Evolutionary conservation across 2,329 filamentous ascomycete genomes (phyloP).

Genomic region (Botrytis fragariae): DNA sequence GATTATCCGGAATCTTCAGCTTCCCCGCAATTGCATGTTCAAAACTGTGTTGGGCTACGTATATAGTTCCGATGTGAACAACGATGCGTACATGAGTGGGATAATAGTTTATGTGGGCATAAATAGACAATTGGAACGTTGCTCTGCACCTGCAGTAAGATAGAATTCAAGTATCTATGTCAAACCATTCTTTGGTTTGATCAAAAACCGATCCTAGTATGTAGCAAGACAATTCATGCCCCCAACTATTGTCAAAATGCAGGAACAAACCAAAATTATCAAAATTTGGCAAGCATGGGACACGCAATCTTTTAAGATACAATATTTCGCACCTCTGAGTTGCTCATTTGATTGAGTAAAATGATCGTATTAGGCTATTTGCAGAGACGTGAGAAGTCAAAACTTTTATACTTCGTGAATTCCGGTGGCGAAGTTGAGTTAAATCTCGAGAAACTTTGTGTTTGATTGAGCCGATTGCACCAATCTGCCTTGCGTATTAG

Average conservation of each 20-base stretch:
- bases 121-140: slow-evolving; percentile 18
- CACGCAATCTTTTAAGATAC: background rate
- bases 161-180: background rate
- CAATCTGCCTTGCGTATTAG: background rate
- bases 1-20: slow-evolving; percentile 11
- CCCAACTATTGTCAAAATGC: background rate
- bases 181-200: background rate
- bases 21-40: slow-evolving; percentile 11
- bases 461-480: background rate
- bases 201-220: background rate
- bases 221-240: background rate
- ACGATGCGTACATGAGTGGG: background rate
- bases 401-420: background rate
- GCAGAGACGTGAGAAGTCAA: background rate
- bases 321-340: background rate
- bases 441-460: background rate
- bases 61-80: background rate
- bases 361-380: background rate
- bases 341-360: background rate
- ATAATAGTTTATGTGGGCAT: background rate
- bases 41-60: background rate
- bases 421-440: background rate
- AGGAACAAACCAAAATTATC: background rate
- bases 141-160: slow-evolving; percentile 10
- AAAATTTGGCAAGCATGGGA: background rate